These are phyloP conservation scores for Aphanomyces stellatus DNA, from an alignment of 352 stramenopile species.

Conservation along the genomic window DNA sequence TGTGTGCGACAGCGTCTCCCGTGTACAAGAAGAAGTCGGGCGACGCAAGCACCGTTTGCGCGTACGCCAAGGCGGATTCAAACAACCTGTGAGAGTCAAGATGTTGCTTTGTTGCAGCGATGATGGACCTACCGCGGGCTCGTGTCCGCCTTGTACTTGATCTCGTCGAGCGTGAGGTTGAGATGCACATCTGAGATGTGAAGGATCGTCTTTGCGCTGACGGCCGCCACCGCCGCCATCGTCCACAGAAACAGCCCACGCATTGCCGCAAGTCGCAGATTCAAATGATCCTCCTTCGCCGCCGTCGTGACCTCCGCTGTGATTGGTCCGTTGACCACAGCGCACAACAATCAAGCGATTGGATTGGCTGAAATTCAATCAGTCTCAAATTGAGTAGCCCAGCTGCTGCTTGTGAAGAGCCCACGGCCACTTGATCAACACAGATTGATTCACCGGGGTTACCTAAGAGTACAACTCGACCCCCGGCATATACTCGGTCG, in stretches of 20 bases:
- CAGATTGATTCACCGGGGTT: no score
- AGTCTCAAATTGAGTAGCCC: no score
- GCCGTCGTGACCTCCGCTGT: no score
- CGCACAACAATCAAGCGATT: background rate
- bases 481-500: no score
- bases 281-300: no score
- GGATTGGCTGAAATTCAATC: no score
- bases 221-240: background rate
- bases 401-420: no score
- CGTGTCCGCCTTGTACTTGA: constrained; percentile 30
- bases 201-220: constrained; percentile 37
- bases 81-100: constrained; percentile 31
- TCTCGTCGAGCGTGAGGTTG: constrained; percentile 28
- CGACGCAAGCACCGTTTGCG: constrained; percentile 37
- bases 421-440: no score
- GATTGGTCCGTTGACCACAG: background rate
- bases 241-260: no score
- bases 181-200: constrained; percentile 84
- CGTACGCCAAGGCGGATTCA: constrained; percentile 57
- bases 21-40: constrained; percentile 77
- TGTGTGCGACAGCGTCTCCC: constrained; percentile 66
- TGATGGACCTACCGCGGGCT: constrained; percentile 38
- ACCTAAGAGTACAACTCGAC: no score
- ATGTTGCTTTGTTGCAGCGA: constrained; percentile 34
- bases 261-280: no score